phyloP scores from a whole-genome alignment of 306 rosid genomes.

The Malus orientalis region DNA sequence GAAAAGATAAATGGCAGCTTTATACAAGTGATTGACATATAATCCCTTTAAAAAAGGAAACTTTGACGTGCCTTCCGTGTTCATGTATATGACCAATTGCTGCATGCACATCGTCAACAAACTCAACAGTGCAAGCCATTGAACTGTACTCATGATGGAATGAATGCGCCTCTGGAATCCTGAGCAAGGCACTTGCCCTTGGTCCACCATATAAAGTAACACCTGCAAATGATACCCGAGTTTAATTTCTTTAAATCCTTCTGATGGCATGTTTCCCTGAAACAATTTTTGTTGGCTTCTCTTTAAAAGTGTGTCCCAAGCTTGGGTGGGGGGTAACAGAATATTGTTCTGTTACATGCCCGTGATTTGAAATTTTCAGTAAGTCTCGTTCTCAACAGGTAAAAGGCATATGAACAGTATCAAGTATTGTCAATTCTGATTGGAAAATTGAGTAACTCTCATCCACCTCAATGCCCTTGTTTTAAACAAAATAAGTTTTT shows the following conservation, averaged over 20 bases:
- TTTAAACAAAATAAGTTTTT: neutral
- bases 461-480: neutral
- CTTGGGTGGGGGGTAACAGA: neutral
- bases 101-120: slow-evolving; percentile 69
- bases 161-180: slow-evolving; percentile 56
- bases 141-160: slow-evolving; percentile 89
- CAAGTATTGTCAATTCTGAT: neutral
- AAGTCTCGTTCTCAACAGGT: neutral
- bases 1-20: slow-evolving; percentile 1
- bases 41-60: slow-evolving; percentile 11
- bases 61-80: slow-evolving; percentile 72
- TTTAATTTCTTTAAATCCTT: neutral
- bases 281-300: neutral
- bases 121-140: slow-evolving; percentile 81
- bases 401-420: neutral
- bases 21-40: slow-evolving; percentile 1
- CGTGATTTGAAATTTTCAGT: neutral
- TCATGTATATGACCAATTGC: slow-evolving; percentile 80
- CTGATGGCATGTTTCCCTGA: neutral
- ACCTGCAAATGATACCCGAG: slow-evolving; percentile 39
- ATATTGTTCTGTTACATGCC: neutral
- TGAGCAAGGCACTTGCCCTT: slow-evolving; percentile 55
- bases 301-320: neutral
- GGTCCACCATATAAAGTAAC: slow-evolving; percentile 84
- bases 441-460: neutral